These are phyloP conservation scores for Chalciporus chontae DNA, from an alignment of 768 basidiomycete genomes.

Conservation along the genomic window DNA sequence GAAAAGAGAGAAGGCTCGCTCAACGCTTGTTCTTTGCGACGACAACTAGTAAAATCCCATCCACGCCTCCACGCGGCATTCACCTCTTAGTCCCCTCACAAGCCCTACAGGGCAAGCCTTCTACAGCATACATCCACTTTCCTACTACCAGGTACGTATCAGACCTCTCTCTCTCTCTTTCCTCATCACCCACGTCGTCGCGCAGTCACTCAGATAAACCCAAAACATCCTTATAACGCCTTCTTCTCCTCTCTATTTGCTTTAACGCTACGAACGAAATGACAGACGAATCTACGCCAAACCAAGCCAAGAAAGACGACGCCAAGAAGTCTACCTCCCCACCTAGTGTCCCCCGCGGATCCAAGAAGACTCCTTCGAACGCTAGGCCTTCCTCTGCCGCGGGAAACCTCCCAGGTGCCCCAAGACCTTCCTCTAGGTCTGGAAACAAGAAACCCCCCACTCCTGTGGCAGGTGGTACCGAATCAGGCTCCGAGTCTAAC, in stretches of 20 bases:
- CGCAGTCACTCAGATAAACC: constrained; percentile 49
- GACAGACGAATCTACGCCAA: constrained; percentile 69
- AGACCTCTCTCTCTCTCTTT: constrained; percentile 6
- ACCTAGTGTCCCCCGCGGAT: constrained; percentile 49
- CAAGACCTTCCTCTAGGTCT: constrained; percentile 61
- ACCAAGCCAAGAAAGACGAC: constrained; percentile 65
- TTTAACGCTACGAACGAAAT: constrained; percentile 75
- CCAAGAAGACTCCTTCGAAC: constrained; percentile 54
- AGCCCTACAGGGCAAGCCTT: constrained; percentile 89
- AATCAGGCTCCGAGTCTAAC: constrained; percentile 73
- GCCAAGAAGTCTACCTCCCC: constrained; percentile 50
- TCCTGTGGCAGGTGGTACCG: constrained; percentile 39
- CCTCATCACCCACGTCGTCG: constrained; percentile 16
- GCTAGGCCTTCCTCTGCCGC: constrained; percentile 39
- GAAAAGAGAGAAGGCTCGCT: constrained; percentile 11
- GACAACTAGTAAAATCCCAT: constrained; percentile 43
- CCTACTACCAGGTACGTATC: constrained; percentile 45
- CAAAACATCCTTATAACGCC: constrained; percentile 38
- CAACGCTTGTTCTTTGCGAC: constrained; percentile 32
- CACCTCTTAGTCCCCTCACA: constrained; percentile 64
- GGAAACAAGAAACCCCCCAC: constrained; percentile 57
- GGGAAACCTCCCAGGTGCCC: constrained; percentile 42
- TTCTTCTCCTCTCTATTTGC: constrained; percentile 35
- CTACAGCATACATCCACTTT: constrained; percentile 39
- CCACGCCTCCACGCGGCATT: constrained; percentile 53